These are phyloP conservation scores for Bauhinia variegata DNA, from an alignment of 306 rosid genomes.

Conservation along the genomic window DNA sequence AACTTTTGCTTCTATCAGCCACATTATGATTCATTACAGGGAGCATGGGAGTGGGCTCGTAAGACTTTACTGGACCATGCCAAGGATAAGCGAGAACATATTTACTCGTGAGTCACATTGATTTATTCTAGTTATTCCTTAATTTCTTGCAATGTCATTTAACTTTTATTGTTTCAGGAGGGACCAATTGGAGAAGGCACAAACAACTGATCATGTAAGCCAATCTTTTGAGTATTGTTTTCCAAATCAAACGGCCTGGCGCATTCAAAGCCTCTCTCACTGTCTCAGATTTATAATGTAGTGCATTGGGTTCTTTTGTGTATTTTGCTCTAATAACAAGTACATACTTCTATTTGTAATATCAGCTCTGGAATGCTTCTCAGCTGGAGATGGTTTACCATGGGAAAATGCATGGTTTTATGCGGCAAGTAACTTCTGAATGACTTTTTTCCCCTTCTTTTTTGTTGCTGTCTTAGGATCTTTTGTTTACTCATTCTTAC, in stretches of 20 bases:
- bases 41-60: slow-evolving; percentile 99
- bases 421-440: slow-evolving; percentile 62
- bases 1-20: slow-evolving; percentile 91
- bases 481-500: not conserved
- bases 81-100: slow-evolving; percentile 68
- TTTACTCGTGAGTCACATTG: slow-evolving; percentile 66
- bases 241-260: not conserved
- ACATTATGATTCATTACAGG: slow-evolving; percentile 77
- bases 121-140: slow-evolving; percentile 7
- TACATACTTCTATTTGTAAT: slow-evolving; percentile 24
- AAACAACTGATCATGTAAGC: slow-evolving; percentile 85
- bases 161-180: slow-evolving; percentile 51
- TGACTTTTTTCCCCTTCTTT: slow-evolving; percentile 9
- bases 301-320: not conserved
- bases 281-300: slow-evolving; percentile 8
- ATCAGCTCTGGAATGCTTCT: slow-evolving; percentile 98
- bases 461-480: slow-evolving; percentile 18
- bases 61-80: slow-evolving; percentile 87
- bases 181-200: slow-evolving; percentile 89
- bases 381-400: slow-evolving; percentile 88
- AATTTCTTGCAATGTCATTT: slow-evolving; percentile 32
- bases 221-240: slow-evolving; percentile 11
- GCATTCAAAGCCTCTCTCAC: not conserved
- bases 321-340: slow-evolving; percentile 21
- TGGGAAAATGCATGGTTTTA: slow-evolving; percentile 98